Evolutionary conservation across 1,284 basidiomycete species (phyloP).

Genomic region (Apiotrichum laibachii): DNA sequence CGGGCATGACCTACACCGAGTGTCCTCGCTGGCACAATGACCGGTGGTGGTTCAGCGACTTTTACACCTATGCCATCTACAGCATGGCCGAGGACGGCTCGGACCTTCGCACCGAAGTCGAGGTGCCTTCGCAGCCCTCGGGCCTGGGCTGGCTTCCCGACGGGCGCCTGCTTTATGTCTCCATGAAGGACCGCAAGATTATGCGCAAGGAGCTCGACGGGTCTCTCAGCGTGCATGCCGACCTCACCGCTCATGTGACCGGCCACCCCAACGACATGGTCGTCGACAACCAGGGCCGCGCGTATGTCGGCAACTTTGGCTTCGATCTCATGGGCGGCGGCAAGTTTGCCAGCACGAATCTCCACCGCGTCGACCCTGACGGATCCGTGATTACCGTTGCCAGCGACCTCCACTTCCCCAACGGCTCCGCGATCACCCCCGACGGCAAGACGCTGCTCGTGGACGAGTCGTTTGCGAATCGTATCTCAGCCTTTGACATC

Average conservation of each 20-base stretch:
- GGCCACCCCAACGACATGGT: conserved; percentile 13
- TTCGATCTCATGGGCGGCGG: conserved; percentile 11
- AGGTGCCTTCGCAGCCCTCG: conserved; percentile 7
- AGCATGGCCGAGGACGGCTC: conserved; percentile 6
- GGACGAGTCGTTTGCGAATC: conserved; percentile 13
- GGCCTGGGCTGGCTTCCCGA: conserved; percentile 12
- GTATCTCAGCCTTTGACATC: conserved; percentile 7
- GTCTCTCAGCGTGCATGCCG: neutral
- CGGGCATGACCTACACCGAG: conserved; percentile 10
- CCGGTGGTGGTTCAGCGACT: conserved; percentile 16
- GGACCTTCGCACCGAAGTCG: conserved; percentile 5
- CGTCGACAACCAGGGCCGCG: conserved; percentile 5
- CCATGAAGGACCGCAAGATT: conserved; percentile 11
- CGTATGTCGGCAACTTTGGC: conserved; percentile 12
- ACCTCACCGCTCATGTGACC: neutral
- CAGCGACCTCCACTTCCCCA: conserved; percentile 8
- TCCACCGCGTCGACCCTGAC: conserved; percentile 8
- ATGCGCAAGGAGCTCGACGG: conserved; percentile 6
- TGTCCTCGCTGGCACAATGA: conserved; percentile 11
- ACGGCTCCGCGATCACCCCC: conserved; percentile 6
- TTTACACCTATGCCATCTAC: conserved; percentile 12
- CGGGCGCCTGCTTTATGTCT: conserved; percentile 4
- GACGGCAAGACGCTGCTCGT: conserved; percentile 7
- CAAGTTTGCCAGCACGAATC: neutral
- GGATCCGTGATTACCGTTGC: conserved; percentile 3